Percentiles rank a stretch among this genome's conserved stretches.
phyloP scores from a whole-genome alignment of 345 rosid species.

The Ceriops decandra region DNA sequence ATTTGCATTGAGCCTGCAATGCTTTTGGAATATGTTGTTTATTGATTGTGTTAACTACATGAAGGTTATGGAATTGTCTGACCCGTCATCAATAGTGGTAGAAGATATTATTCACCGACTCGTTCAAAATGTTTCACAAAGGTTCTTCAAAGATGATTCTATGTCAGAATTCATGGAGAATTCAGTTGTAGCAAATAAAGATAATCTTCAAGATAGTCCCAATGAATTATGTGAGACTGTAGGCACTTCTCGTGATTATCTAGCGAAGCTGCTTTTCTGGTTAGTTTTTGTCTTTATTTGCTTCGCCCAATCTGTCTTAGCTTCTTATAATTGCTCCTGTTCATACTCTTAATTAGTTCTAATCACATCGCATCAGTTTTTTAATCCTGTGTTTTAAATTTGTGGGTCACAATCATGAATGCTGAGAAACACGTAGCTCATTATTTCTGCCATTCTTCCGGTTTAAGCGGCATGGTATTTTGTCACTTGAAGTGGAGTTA shows the following conservation, averaged over 20 bases:
- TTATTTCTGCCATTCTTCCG: too few species aligned
- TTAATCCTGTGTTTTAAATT: background rate
- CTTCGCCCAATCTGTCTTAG: background rate
- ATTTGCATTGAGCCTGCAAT: constrained; percentile 7
- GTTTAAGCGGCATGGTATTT: too few species aligned
- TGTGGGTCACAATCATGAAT: background rate
- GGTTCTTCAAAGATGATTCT: constrained; percentile 45
- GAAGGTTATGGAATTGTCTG: constrained; percentile 77
- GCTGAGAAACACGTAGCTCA: too few species aligned
- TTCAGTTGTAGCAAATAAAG: constrained; percentile 26
- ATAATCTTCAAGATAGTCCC: constrained; percentile 27
- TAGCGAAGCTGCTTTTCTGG: constrained; percentile 96
- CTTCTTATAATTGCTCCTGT: too few species aligned
- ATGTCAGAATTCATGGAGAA: constrained; percentile 32
- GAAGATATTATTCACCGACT: constrained; percentile 83
- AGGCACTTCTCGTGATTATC: constrained; percentile 79
- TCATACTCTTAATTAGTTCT: background rate
- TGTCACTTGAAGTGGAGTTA: too few species aligned
- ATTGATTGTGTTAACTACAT: background rate
- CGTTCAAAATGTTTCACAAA: constrained; percentile 55
- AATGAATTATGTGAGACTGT: constrained; percentile 42
- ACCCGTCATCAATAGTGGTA: constrained; percentile 76
- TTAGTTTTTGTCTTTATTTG: constrained; percentile 21
- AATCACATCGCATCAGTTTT: background rate
- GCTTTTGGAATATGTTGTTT: constrained; percentile 1